phyloP scores from a whole-genome alignment of 129 eudicot genomes.

The Flaveria robusta region DNA sequence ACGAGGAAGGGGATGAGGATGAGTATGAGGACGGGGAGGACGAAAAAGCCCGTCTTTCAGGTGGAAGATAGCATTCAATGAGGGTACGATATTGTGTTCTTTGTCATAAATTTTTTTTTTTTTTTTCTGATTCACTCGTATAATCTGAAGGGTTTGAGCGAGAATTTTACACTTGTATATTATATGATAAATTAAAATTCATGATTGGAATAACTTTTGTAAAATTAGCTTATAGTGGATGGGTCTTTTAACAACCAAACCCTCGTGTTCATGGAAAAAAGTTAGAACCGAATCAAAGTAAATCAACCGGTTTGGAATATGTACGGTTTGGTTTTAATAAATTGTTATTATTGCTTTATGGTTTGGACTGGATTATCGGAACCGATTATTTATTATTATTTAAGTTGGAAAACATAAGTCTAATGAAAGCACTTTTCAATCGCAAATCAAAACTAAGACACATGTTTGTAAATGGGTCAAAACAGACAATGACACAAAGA shows the following conservation, averaged over 20 bases:
- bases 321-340: no score
- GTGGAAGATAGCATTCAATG: conserved; percentile 10
- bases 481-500: no score
- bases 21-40: conserved; percentile 4
- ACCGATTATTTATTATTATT: neutral
- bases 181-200: neutral
- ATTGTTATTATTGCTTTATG: no score
- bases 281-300: no score
- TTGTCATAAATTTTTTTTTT: neutral
- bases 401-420: neutral
- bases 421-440: neutral
- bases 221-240: neutral
- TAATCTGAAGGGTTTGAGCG: conserved; percentile 8
- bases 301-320: no score
- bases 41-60: conserved; percentile 36
- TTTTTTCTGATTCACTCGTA: neutral
- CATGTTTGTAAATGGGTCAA: no score
- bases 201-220: neutral
- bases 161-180: conserved; percentile 34
- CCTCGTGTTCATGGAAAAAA: neutral
- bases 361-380: no score
- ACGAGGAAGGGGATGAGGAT: conserved; percentile 23
- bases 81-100: neutral
- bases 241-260: neutral
- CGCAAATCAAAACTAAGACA: neutral